Base-by-base conservation (phyloP, 1,284 basidiomycete species). In the Irpex sp. region DNA sequence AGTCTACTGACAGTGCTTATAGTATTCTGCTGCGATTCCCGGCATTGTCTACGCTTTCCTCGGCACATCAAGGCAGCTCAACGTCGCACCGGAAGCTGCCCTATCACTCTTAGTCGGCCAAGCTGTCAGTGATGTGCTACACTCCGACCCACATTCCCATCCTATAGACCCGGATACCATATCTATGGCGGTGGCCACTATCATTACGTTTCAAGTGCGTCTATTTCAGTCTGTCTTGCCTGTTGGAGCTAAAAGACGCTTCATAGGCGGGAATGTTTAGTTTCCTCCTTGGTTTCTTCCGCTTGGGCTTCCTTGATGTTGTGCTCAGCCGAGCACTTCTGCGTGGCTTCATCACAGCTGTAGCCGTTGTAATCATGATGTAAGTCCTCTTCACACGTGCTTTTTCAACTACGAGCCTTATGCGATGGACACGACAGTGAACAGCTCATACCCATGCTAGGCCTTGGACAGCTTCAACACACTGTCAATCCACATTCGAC, bases 301-400 rank as follows among this genome's bases (percentile, higher is more conserved):
- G 95, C 17, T 81, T 98, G 0, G 95, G 95, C 1, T 98, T 98
- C 76, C 86, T 98, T 59, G 95, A 98, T 74, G 95, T 97, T 15
- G 91, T 98, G 2, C 83, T 98, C n/a, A 93, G 91, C 66, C 86
- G 94, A 62, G 93, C 95, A 4, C 78, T 94, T 5, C 81, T 98
- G 46, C 84, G 93, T 46, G 95, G 95, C 5, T 98, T 97, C 74
- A 87, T 95, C 59, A 87, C 88, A 3, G 92, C 92, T 15, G 83
- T 94, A 19, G 91, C 88, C 0, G 81, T 90, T 4, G 84, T 93
- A 26, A 92, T 93, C 67, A 79, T 86, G 70, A 83, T 91, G 90
- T 90, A 65, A 59, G 84, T 78, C 4, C 26, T 4, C 53, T 5
- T 61, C 13, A 37, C 17, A 21, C 21, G 58, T 13, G 46, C 43